phyloP scores from a whole-genome alignment of 176 grass and related monocot genomes.

The Thinopyrum elongatum region DNA sequence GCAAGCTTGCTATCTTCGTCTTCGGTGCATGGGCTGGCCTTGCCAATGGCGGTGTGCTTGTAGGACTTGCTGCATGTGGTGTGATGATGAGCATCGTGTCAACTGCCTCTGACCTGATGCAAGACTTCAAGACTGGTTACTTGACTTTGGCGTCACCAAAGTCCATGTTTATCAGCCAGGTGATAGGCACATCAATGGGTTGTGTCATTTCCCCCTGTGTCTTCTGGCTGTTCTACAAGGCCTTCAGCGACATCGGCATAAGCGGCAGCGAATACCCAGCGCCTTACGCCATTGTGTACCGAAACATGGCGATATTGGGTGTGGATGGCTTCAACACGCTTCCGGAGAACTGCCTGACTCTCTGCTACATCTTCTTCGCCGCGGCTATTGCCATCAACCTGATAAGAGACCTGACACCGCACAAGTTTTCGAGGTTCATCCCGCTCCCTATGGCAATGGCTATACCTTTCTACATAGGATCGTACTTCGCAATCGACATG shows the following conservation, averaged over 20 bases:
- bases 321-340: constrained; percentile 68
- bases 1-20: constrained; percentile 93
- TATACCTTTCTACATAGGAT: constrained; percentile 86
- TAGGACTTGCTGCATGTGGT: constrained; percentile 77
- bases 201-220: constrained; percentile 77
- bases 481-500: constrained; percentile 98
- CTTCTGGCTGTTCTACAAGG: constrained; percentile 98
- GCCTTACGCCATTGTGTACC: constrained; percentile 89
- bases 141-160: constrained; percentile 81
- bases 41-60: constrained; percentile 68
- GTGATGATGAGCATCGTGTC: constrained; percentile 98
- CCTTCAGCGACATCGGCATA: constrained; percentile 63
- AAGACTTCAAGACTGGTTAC: constrained; percentile 96
- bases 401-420: constrained; percentile 45
- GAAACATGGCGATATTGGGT: constrained; percentile 90
- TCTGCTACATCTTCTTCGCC: constrained; percentile 78
- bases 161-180: constrained; percentile 97
- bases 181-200: constrained; percentile 85
- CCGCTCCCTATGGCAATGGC: constrained; percentile 97
- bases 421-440: constrained; percentile 57
- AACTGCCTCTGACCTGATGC: constrained; percentile 92
- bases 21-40: constrained; percentile 87
- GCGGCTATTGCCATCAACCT: constrained; percentile 66
- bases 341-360: constrained; percentile 72
- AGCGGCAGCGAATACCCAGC: constrained; percentile 74